phyloP scores from a whole-genome alignment of 148 eudicot genomes.

The Chenopodium suecicum region DNA sequence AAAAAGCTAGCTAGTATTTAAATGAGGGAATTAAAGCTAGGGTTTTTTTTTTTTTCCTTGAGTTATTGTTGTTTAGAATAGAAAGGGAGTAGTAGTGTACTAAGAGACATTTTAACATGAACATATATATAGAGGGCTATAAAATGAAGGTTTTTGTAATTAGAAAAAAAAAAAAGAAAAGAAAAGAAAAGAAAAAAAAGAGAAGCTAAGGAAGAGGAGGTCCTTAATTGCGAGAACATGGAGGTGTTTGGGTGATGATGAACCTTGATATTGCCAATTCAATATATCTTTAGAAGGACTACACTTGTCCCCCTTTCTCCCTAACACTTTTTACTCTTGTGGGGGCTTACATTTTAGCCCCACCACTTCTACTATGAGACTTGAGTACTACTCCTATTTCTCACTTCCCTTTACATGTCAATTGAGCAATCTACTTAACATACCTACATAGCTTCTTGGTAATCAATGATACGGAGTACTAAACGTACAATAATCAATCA shows the following conservation, averaged over 20 bases:
- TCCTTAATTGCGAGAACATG: slow-evolving; percentile 39
- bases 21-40: neutral
- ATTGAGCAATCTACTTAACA: neutral
- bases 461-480: too few species aligned
- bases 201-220: neutral
- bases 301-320: slow-evolving; percentile 34
- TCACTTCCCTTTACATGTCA: neutral
- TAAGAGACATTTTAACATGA: neutral
- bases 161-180: neutral
- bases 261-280: slow-evolving; percentile 37
- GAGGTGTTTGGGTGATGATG: slow-evolving; percentile 34
- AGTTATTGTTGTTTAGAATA: neutral
- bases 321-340: slow-evolving; percentile 24
- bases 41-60: neutral
- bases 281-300: slow-evolving; percentile 25
- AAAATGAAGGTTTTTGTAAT: neutral
- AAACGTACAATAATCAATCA: too few species aligned
- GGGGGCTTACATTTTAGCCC: slow-evolving; percentile 16
- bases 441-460: too few species aligned
- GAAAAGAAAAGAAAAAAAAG: neutral
- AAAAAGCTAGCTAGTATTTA: too few species aligned
- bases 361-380: slow-evolving; percentile 1
- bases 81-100: slow-evolving; percentile 3
- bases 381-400: neutral
- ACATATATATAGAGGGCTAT: too few species aligned